A percentile compares a stretch with the other conserved stretches of the same genome.
These are phyloP conservation scores for Pseudovirgaria hyperparasitica DNA, from an alignment of 2,329 filamentous ascomycete genomes.

Conservation along the genomic window DNA sequence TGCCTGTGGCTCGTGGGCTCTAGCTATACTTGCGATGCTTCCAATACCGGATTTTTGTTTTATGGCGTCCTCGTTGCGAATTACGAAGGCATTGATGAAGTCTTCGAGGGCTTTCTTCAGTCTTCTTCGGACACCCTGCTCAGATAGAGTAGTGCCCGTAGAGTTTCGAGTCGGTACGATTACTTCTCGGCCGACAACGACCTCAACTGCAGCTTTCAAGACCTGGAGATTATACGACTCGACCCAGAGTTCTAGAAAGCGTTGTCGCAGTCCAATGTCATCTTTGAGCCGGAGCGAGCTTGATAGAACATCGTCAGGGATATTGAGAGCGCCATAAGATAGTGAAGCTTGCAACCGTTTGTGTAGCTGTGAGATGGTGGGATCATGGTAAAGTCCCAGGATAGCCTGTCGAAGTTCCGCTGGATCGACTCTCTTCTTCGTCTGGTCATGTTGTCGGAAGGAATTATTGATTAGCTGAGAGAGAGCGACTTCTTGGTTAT, in stretches of 20 bases:
- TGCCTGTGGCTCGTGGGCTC: conserved; percentile 14
- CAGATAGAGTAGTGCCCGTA: conserved; percentile 20
- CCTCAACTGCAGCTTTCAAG: conserved; percentile 42
- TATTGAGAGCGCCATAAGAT: conserved; percentile 42
- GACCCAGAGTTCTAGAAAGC: conserved; percentile 45
- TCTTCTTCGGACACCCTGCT: conserved; percentile 22
- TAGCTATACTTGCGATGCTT: conserved; percentile 25
- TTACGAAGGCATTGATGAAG: conserved; percentile 45
- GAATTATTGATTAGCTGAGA: conserved; percentile 47
- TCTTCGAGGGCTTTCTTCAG: conserved; percentile 33
- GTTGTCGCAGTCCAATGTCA: conserved; percentile 45
- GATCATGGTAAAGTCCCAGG: conserved; percentile 41
- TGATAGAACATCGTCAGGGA: conserved; percentile 38
- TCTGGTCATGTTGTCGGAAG: conserved; percentile 27
- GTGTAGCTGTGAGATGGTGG: conserved; percentile 37
- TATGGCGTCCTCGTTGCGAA: conserved; percentile 44
- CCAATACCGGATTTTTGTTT: conserved; percentile 23
- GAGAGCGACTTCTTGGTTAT: conserved; percentile 47
- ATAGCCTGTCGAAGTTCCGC: conserved; percentile 34
- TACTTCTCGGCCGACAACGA: conserved; percentile 44
- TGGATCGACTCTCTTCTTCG: conserved; percentile 8
- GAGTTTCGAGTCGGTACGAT: conserved; percentile 22
- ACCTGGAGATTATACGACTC: conserved; percentile 41
- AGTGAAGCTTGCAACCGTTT: conserved; percentile 47
- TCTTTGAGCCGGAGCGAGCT: conserved; percentile 35